These are phyloP conservation scores for Candida fluviatilis DNA, from an alignment of 805 yeast species.

Conservation along the genomic window DNA sequence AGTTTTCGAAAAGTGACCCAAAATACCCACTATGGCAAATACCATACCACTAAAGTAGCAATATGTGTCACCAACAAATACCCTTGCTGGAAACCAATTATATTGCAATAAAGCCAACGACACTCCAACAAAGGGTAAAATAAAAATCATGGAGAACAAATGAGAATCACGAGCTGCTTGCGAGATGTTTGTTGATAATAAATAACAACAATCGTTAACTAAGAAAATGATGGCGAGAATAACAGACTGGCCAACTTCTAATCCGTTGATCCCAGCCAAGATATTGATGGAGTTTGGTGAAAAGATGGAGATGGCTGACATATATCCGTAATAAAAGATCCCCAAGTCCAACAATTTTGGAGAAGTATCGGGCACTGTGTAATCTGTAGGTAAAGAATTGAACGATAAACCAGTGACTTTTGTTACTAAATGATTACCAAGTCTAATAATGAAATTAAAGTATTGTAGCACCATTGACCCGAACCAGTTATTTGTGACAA, in stretches of 20 bases:
- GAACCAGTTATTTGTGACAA: slow-evolving; percentile 39
- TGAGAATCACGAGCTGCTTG: slow-evolving; percentile 73
- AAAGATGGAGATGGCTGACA: slow-evolving; percentile 88
- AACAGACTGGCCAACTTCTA: slow-evolving; percentile 93
- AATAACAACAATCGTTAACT: slow-evolving; percentile 72
- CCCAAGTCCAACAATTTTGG: slow-evolving; percentile 72
- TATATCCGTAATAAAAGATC: slow-evolving; percentile 73
- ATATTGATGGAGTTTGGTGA: slow-evolving; percentile 96
- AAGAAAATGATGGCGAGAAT: slow-evolving; percentile 69
- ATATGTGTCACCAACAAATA: slow-evolving; percentile 96
- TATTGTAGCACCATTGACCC: slow-evolving; percentile 24
- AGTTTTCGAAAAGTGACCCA: slow-evolving; percentile 96
- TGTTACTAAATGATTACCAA: slow-evolving; percentile 29
- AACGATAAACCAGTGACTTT: slow-evolving; percentile 35
- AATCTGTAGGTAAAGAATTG: slow-evolving; percentile 32
- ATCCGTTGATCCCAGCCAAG: slow-evolving; percentile 92
- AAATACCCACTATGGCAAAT: slow-evolving; percentile 92
- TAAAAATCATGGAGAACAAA: slow-evolving; percentile 68
- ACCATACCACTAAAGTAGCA: slow-evolving; percentile 99
- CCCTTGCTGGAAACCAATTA: slow-evolving; percentile 90
- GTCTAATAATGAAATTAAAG: slow-evolving; percentile 17
- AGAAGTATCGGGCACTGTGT: slow-evolving; percentile 30
- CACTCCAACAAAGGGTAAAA: slow-evolving; percentile 86
- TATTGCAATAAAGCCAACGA: slow-evolving; percentile 68
- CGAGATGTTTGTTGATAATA: slow-evolving; percentile 39